A percentile compares a stretch with the other conserved stretches of the same genome.
Evolutionary conservation across 2,329 filamentous ascomycete genomes (phyloP).

Genomic region (Cytospora paraplurivora): DNA sequence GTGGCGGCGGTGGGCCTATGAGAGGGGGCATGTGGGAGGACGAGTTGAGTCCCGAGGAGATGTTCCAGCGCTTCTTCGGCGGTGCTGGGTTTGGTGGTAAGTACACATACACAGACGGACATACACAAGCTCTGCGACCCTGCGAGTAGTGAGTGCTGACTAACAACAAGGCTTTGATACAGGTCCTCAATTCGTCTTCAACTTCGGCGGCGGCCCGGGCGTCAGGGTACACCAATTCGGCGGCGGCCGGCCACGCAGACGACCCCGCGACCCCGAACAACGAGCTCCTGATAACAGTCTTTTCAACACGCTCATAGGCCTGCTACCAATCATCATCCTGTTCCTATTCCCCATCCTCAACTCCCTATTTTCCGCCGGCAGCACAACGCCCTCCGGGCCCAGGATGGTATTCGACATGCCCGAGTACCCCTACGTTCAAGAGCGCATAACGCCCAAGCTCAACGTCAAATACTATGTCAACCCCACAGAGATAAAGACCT

Average conservation of each 20-base stretch:
- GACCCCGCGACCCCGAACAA: slow-evolving; percentile 67
- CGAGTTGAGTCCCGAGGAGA: slow-evolving; percentile 92
- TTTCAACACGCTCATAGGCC: slow-evolving; percentile 64
- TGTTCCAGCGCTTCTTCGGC: slow-evolving; percentile 97
- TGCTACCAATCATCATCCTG: slow-evolving; percentile 86
- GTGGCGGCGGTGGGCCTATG: slow-evolving; percentile 43
- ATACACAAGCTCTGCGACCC: too few species aligned
- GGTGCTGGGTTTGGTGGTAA: slow-evolving; percentile 68
- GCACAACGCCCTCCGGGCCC: slow-evolving; percentile 60
- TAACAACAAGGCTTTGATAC: slow-evolving; percentile 63
- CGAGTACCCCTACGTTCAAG: slow-evolving; percentile 69
- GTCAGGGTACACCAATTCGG: slow-evolving; percentile 96
- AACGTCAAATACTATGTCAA: slow-evolving; percentile 85
- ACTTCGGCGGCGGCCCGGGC: slow-evolving; percentile 86
- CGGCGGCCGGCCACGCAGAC: slow-evolving; percentile 72
- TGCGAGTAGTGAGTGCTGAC: slow-evolving; percentile 6
- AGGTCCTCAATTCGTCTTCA: slow-evolving; percentile 91
- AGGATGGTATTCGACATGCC: slow-evolving; percentile 75
- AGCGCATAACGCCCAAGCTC: slow-evolving; percentile 69
- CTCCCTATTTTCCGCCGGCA: slow-evolving; percentile 68
- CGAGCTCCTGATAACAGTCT: slow-evolving; percentile 55
- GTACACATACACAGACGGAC: slow-evolving; percentile 8
- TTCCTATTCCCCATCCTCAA: slow-evolving; percentile 84
- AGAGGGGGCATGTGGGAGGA: slow-evolving; percentile 75
- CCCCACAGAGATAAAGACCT: slow-evolving; percentile 73